Percentiles rank a stretch among this genome's conserved stretches.
phyloP scores from a whole-genome alignment of 108 stramenopile species.

The Cyclotella distinguenda region DNA sequence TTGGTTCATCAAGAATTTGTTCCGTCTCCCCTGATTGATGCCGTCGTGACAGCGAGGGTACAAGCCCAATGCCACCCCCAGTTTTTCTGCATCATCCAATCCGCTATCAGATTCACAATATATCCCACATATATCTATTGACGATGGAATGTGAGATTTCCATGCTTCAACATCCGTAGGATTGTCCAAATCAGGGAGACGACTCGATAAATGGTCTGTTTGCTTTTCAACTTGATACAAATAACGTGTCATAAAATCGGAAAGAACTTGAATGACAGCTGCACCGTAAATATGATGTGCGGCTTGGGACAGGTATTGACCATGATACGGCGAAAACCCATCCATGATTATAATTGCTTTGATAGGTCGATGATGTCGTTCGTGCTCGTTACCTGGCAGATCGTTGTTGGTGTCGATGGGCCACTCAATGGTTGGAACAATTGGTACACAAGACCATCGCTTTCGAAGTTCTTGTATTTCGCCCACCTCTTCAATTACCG shows the following conservation, averaged over 20 bases:
- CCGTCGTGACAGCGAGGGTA: slow-evolving; percentile 60
- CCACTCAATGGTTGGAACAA: slow-evolving; percentile 37
- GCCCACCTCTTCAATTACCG: background rate
- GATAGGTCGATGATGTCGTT: background rate
- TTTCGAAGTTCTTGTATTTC: slow-evolving; percentile 35
- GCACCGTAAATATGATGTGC: slow-evolving; percentile 61
- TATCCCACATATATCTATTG: slow-evolving; percentile 58
- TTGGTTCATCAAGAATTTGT: slow-evolving; percentile 81
- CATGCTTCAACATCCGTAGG: slow-evolving; percentile 48
- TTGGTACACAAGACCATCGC: slow-evolving; percentile 32
- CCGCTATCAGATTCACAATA: slow-evolving; percentile 82
- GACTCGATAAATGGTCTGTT: slow-evolving; percentile 40
- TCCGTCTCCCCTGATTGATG: slow-evolving; percentile 60
- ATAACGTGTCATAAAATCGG: slow-evolving; percentile 63
- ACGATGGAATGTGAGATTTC: slow-evolving; percentile 32
- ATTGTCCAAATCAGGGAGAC: slow-evolving; percentile 48
- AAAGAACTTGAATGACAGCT: slow-evolving; percentile 58
- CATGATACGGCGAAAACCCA: slow-evolving; percentile 77
- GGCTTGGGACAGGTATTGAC: slow-evolving; percentile 56
- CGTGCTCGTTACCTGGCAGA: slow-evolving; percentile 4
- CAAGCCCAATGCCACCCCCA: slow-evolving; percentile 56
- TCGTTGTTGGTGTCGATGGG: slow-evolving; percentile 17
- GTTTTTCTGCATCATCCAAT: slow-evolving; percentile 71
- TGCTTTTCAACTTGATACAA: slow-evolving; percentile 53
- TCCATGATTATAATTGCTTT: slow-evolving; percentile 74